Evolutionary conservation across 2,329 filamentous ascomycete genomes (phyloP).

Genomic region (Parastagonospora nodorum): DNA sequence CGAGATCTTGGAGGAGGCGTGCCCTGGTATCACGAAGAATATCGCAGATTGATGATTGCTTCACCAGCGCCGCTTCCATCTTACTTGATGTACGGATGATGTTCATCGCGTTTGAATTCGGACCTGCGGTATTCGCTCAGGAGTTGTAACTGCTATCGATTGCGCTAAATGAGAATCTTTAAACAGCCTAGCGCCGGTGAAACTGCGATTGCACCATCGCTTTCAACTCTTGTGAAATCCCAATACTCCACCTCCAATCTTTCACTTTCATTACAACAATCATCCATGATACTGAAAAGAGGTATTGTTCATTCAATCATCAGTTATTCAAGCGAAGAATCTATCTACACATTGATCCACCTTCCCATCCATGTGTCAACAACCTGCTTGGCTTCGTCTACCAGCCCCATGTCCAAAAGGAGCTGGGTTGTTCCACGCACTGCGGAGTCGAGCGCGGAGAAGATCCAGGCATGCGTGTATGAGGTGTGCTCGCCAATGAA

Average conservation of each 20-base stretch:
- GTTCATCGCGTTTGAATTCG: too few relatives aligned
- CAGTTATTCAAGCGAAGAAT: neutral
- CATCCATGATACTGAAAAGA: too few relatives aligned
- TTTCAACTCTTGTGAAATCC: too few relatives aligned
- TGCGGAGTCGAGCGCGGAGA: conserved; percentile 69
- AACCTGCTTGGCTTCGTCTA: conserved; percentile 71
- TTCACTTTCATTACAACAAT: too few relatives aligned
- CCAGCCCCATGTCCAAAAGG: conserved; percentile 66
- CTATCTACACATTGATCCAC: conserved; percentile 57
- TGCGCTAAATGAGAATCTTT: too few relatives aligned
- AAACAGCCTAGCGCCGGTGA: too few relatives aligned
- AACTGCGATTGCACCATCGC: too few relatives aligned
- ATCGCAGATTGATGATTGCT: neutral
- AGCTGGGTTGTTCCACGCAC: conserved; percentile 69
- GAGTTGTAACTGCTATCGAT: too few relatives aligned
- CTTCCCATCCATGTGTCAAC: conserved; percentile 71
- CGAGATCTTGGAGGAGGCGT: conserved; percentile 40
- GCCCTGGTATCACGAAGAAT: conserved; percentile 20
- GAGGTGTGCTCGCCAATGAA: conserved; percentile 70
- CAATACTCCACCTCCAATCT: too few relatives aligned
- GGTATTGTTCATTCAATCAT: neutral
- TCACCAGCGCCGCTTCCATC: too few relatives aligned
- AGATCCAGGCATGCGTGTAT: conserved; percentile 75
- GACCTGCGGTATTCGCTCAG: too few relatives aligned
- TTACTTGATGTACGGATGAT: too few relatives aligned